Evolutionary conservation across 768 basidiomycete species (phyloP).

Genomic region (Boletus rex-veris): DNA sequence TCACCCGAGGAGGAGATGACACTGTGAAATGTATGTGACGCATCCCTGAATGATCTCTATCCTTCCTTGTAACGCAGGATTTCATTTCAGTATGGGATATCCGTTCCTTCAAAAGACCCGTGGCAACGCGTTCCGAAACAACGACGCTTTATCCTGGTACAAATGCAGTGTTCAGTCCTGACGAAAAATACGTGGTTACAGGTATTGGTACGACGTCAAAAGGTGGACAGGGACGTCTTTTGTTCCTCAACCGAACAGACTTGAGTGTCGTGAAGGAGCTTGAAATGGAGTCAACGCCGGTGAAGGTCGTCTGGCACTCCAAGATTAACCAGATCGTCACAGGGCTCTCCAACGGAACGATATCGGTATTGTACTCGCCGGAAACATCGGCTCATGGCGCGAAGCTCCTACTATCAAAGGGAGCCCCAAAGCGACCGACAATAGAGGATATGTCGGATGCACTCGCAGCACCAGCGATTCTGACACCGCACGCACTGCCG

Average conservation of each 20-base stretch:
- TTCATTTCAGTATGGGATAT: conserved; percentile 83
- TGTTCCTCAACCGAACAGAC: conserved; percentile 69
- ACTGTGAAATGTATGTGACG: conserved; percentile 86
- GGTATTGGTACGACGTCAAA: conserved; percentile 70
- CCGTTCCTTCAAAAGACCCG: conserved; percentile 84
- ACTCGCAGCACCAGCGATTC: conserved; percentile 78
- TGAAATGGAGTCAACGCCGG: conserved; percentile 73
- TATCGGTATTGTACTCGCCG: conserved; percentile 92
- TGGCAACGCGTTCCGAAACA: conserved; percentile 61
- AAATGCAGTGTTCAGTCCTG: conserved; percentile 93
- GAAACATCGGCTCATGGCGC: conserved; percentile 87
- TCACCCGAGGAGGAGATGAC: conserved; percentile 91
- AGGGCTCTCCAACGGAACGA: conserved; percentile 82
- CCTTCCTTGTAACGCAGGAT: conserved; percentile 1
- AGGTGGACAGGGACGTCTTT: conserved; percentile 64
- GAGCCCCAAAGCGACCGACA: conserved; percentile 76
- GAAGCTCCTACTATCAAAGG: conserved; percentile 83
- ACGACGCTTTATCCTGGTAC: conserved; percentile 86
- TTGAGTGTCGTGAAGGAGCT: conserved; percentile 67
- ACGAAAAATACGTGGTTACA: conserved; percentile 85
- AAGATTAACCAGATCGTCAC: conserved; percentile 96
- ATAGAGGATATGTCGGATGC: conserved; percentile 89
- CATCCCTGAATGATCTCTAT: background rate
- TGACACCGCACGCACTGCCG: conserved; percentile 88
- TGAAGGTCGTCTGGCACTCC: conserved; percentile 91